Percentiles rank a stretch among this genome's conserved stretches.
Evolutionary conservation across 331 rosid genomes (phyloP).

Genomic region (Spiraea crenata): DNA sequence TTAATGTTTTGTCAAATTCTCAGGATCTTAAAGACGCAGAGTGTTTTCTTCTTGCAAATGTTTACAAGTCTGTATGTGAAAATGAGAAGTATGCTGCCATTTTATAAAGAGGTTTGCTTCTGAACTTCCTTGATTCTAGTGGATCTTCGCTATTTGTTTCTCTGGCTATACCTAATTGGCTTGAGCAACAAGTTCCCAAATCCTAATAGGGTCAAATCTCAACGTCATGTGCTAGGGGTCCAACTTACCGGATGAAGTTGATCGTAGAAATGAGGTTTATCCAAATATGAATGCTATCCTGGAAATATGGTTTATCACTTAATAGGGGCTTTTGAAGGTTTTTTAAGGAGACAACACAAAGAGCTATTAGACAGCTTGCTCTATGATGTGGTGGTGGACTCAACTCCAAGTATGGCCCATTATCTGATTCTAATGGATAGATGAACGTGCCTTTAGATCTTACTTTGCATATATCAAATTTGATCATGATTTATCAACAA

Average conservation of each 20-base stretch:
- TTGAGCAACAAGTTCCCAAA: not conserved
- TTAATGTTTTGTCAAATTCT: conserved; percentile 18
- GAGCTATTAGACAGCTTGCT: conserved; percentile 70
- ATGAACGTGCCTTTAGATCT: too few species aligned
- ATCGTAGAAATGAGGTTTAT: not conserved
- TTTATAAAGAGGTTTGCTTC: conserved; percentile 62
- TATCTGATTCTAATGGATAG: conserved; percentile 71
- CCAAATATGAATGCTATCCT: not conserved
- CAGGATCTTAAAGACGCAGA: conserved; percentile 88
- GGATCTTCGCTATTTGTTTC: not conserved
- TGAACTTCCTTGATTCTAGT: conserved; percentile 11
- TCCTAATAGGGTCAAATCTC: not conserved
- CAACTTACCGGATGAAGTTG: not conserved
- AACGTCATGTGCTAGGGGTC: not conserved
- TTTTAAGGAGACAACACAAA: conserved; percentile 79
- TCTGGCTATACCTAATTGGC: not conserved
- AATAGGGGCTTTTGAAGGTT: conserved; percentile 60
- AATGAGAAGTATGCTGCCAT: conserved; percentile 76
- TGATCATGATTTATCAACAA: too few species aligned
- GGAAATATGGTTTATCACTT: conserved; percentile 21
- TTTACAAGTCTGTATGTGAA: conserved; percentile 81
- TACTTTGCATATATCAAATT: too few species aligned
- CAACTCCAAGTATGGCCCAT: conserved; percentile 94
- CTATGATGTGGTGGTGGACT: conserved; percentile 81
- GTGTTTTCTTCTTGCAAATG: conserved; percentile 77